Conservation (phyloP, 2,329 filamentous ascomycete species). For the Apiospora phragmitis region DNA sequence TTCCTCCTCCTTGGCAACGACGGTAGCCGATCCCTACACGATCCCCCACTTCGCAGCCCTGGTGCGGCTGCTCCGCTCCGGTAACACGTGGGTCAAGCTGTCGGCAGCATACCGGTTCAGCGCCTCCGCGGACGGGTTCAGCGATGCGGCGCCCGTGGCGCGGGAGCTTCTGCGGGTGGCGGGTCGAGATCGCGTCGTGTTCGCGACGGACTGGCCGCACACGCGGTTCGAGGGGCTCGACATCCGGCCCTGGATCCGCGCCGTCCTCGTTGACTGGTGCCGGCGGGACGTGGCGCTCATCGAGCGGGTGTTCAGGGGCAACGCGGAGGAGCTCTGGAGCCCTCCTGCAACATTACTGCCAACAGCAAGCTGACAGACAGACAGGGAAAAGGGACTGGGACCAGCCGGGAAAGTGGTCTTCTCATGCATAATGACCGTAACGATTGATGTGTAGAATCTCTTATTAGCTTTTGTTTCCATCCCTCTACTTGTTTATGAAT, state of each 20-base stretch:
- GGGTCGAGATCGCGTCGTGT: conserved; percentile 47
- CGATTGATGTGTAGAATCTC: background rate
- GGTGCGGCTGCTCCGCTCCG: conserved; percentile 44
- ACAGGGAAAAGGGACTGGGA: background rate
- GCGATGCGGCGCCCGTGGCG: conserved; percentile 48
- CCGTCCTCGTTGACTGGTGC: conserved; percentile 52
- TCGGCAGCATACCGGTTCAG: conserved; percentile 60
- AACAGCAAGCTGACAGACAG: background rate
- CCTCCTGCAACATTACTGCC: background rate
- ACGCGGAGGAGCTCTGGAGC: conserved; percentile 52
- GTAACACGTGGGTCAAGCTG: conserved; percentile 56
- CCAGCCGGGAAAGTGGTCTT: no score
- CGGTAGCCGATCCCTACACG: conserved; percentile 43
- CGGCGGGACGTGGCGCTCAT: conserved; percentile 43
- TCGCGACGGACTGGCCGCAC: conserved; percentile 66
- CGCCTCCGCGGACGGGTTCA: conserved; percentile 38
- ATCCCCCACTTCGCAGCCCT: conserved; percentile 51
- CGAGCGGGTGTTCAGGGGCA: conserved; percentile 53
- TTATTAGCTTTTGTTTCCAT: background rate
- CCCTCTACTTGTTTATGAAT: background rate
- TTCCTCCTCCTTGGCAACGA: background rate
- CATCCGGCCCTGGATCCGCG: conserved; percentile 54
- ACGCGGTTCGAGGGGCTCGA: conserved; percentile 60
- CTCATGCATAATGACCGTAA: background rate
- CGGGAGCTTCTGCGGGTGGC: conserved; percentile 48